These are phyloP conservation scores for Calonectria pteridis DNA, from an alignment of 2,329 filamentous ascomycete species.

Conservation along the genomic window DNA sequence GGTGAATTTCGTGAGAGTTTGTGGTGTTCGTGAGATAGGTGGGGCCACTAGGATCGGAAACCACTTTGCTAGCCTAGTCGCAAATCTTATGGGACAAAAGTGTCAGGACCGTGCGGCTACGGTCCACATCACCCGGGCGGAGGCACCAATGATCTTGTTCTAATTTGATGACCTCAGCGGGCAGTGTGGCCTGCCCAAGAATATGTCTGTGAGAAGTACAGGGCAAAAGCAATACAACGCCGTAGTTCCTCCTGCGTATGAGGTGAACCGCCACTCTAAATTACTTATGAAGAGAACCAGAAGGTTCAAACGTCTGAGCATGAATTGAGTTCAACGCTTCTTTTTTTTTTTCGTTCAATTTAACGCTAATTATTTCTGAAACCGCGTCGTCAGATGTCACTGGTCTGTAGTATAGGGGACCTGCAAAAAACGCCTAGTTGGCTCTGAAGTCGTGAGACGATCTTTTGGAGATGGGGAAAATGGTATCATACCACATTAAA, in stretches of 20 bases:
- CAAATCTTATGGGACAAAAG: too few relatives aligned
- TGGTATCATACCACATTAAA: too few relatives aligned
- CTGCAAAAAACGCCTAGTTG: background rate
- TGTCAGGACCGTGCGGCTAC: too few relatives aligned
- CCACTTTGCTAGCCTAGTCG: too few relatives aligned
- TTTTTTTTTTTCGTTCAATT: background rate
- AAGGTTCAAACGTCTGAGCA: background rate
- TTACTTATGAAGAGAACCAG: background rate
- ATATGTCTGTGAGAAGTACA: background rate
- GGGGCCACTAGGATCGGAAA: too few relatives aligned
- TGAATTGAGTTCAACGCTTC: background rate
- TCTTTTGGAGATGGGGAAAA: background rate
- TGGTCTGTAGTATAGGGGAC: background rate
- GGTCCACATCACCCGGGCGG: too few relatives aligned
- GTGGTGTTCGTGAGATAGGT: too few relatives aligned
- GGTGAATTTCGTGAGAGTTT: too few relatives aligned
- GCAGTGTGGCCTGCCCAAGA: background rate
- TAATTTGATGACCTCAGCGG: too few relatives aligned
- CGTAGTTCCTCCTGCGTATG: background rate
- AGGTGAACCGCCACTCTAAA: background rate
- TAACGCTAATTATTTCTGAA: background rate
- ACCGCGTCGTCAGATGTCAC: background rate
- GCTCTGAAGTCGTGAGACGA: background rate
- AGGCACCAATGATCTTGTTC: too few relatives aligned
- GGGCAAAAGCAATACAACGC: background rate